phyloP scores from a whole-genome alignment of 768 basidiomycete species.

The Panaeolus cyanescens region DNA sequence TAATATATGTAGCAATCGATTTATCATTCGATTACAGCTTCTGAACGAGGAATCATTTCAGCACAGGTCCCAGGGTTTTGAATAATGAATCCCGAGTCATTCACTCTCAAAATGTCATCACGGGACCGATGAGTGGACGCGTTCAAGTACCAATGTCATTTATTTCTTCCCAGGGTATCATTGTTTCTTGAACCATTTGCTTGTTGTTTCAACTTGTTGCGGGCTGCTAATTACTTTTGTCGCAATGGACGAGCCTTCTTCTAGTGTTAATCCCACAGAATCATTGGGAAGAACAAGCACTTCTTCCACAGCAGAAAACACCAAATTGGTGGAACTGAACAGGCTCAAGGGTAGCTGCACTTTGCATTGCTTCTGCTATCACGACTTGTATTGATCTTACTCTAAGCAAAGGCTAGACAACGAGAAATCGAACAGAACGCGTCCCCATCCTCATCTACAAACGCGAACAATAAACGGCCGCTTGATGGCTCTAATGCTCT shows the following conservation, averaged over 20 bases:
- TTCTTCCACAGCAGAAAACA: conserved; percentile 55
- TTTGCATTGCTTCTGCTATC: neutral
- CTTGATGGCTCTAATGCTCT: conserved; percentile 59
- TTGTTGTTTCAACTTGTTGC: neutral
- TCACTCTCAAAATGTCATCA: too few relatives aligned
- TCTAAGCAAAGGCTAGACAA: conserved; percentile 73
- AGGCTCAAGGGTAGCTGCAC: conserved; percentile 62
- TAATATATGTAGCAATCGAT: neutral
- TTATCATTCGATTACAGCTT: too few relatives aligned
- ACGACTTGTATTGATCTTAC: neutral
- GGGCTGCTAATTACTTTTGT: neutral
- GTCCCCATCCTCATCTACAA: conserved; percentile 46
- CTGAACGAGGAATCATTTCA: too few relatives aligned
- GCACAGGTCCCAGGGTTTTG: too few relatives aligned
- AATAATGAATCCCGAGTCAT: too few relatives aligned
- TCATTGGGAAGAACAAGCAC: too few relatives aligned
- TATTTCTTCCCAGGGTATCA: conserved; percentile 5
- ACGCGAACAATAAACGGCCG: conserved; percentile 78
- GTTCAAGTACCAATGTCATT: neutral
- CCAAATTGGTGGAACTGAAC: conserved; percentile 76
- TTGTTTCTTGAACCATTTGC: conserved; percentile 37
- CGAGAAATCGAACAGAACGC: conserved; percentile 61
- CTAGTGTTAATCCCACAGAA: neutral
- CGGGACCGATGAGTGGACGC: neutral
- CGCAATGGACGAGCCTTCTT: neutral